Evolutionary conservation across 164 flowering plant genomes (phyloP), one percentile per base, ranked within the genome.

Genomic region (Magnolia kwangsiensis): DNA sequence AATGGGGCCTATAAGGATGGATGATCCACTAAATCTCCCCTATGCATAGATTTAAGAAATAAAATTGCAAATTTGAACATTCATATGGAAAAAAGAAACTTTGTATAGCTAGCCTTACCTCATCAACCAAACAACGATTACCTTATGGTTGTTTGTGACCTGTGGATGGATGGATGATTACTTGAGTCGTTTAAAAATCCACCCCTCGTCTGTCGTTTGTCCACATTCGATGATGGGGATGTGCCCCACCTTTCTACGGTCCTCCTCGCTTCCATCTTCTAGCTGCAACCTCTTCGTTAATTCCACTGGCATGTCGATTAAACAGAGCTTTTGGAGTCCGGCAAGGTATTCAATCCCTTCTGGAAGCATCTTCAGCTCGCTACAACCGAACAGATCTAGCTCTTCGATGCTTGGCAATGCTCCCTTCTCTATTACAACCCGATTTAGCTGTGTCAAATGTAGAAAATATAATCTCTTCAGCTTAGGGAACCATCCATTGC

Each of bases 351-450:
- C 61, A 16, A 71, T 71, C 10, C 73, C 73, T 20, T 18, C 18
- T 9, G 73, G 73, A 20, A 49, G 24, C 61, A 3, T 50, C 73
- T 71, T 72, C 61, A 72, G 16, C 49, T 51, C 64, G 24, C 7
- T 20, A 51, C 74, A 72, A 3, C 11, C 27, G 1, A 31, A 1
- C 49, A 72, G 19, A 1, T 19, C 7, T 3, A 72, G 74, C 16
- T 51, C 10, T 21, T 21, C n/a, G 45, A 72, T 10, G 45, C 37
- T n/a, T 20, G 74, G 74, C 74, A 72, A 8, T 72, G 74, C 74
- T 7, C 74, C 74, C 4, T 72, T 27, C 45, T 72, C 65, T 51
- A 72, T 72, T 51, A 51, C 8, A 13, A 72, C 2, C 20, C 1
- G 23, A 51, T 72, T 72, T 27, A 72, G 31, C 19, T 14, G 63